A percentile compares a stretch with the other conserved stretches of the same genome.
Conservation (phyloP, 2,329 filamentous ascomycete species). For the Trichophyton rubrum region DNA sequence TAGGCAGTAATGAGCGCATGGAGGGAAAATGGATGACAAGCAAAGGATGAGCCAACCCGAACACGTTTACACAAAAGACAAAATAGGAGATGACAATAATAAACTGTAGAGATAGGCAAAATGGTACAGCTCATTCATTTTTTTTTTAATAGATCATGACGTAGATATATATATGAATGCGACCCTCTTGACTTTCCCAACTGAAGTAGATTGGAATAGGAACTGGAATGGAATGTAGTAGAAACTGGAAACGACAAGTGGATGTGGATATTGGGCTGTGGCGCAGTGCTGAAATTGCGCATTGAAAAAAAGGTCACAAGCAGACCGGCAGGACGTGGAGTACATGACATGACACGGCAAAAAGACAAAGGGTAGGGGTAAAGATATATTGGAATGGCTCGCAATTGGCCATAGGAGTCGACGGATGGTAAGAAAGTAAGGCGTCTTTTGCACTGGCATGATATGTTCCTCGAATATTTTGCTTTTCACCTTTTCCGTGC, state of each 20-base stretch:
- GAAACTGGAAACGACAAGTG: not conserved
- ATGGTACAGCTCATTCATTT: slow-evolving; percentile 4
- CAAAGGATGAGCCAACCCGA: not conserved
- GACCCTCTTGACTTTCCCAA: not conserved
- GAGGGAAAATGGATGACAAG: not conserved
- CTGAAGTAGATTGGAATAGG: not conserved
- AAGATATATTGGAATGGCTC: not conserved
- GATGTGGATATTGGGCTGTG: not conserved
- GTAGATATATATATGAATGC: slow-evolving; percentile 4
- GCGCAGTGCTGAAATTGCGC: not conserved
- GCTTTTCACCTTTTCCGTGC: not conserved
- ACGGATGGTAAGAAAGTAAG: not conserved
- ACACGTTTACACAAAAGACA: not conserved
- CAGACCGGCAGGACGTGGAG: not conserved
- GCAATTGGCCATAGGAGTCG: not conserved
- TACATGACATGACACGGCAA: not conserved
- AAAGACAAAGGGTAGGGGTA: not conserved
- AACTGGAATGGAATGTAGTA: not conserved
- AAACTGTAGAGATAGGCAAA: not conserved
- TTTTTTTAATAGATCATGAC: slow-evolving; percentile 2
- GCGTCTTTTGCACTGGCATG: not conserved
- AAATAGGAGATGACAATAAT: not conserved
- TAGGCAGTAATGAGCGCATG: not conserved
- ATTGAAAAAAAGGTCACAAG: too few species aligned
- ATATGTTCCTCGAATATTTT: not conserved